A percentile compares a stretch with the other conserved stretches of the same genome.
Evolutionary conservation across 2,329 filamentous ascomycete genomes (phyloP).

Genomic region (Alternaria rosae): DNA sequence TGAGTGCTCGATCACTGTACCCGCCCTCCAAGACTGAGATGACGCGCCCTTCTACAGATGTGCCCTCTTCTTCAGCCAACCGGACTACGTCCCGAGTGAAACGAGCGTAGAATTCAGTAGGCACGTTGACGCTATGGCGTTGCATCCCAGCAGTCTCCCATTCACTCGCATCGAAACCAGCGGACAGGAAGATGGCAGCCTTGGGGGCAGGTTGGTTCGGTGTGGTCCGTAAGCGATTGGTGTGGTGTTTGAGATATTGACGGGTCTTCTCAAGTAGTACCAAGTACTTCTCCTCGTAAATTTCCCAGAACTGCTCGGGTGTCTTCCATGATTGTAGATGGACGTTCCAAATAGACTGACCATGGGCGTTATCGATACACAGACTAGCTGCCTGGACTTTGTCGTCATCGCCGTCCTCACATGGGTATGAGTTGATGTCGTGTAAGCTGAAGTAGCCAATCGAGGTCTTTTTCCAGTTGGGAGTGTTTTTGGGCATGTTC

Average conservation of each 20-base stretch:
- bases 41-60: constrained; percentile 80
- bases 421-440: constrained; percentile 98
- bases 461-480: constrained; percentile 79
- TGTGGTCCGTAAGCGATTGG: constrained; percentile 66
- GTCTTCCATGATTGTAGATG: constrained; percentile 89
- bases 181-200: constrained; percentile 91
- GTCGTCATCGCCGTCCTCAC: constrained; percentile 89
- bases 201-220: constrained; percentile 70
- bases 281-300: constrained; percentile 82
- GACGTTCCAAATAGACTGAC: constrained; percentile 95
- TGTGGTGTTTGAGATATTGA: constrained; percentile 76
- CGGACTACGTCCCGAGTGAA: constrained; percentile 86
- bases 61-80: constrained; percentile 79
- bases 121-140: constrained; percentile 92
- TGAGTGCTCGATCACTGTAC: constrained; percentile 90
- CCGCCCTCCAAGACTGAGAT: constrained; percentile 96
- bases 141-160: constrained; percentile 95
- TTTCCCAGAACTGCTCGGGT: constrained; percentile 82
- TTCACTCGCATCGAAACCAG: constrained; percentile 96
- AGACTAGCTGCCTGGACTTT: constrained; percentile 94
- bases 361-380: constrained; percentile 92
- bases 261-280: constrained; percentile 82
- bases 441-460: constrained; percentile 98
- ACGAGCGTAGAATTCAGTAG: constrained; percentile 93
- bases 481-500: constrained; percentile 71